Conservation (phyloP, 306 rosid species). For the Potentilla sterilis region DNA sequence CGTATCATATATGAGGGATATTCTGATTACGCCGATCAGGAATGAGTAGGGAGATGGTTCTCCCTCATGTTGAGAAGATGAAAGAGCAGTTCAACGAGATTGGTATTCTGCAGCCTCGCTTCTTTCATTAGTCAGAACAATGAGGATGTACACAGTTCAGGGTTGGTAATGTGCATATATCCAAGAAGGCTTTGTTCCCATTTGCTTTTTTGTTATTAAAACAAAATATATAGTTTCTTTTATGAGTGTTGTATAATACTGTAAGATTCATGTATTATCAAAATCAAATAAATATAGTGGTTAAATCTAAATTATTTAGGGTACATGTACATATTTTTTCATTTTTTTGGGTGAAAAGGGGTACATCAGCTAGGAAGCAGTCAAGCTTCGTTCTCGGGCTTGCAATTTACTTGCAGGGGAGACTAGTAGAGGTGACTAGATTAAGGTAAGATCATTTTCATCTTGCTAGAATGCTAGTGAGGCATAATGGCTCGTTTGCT, state of each 20-base stretch:
- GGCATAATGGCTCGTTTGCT: no score
- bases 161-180: slow-evolving; percentile 29
- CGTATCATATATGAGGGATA: slow-evolving; percentile 13
- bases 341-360: no score
- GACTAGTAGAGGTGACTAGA: no score
- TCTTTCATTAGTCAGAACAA: not conserved
- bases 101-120: slow-evolving; percentile 12
- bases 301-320: no score
- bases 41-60: slow-evolving; percentile 43
- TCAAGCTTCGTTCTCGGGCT: no score
- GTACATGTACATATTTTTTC: no score
- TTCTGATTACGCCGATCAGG: slow-evolving; percentile 19
- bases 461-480: no score
- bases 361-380: no score
- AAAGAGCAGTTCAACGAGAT: not conserved
- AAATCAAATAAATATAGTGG: not conserved
- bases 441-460: no score
- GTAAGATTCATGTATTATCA: slow-evolving; percentile 29
- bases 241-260: slow-evolving; percentile 14
- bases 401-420: no score
- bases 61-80: slow-evolving; percentile 28
- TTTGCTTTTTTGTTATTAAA: not conserved
- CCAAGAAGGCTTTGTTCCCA: slow-evolving; percentile 34
- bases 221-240: not conserved
- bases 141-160: not conserved